Evolutionary conservation across 305 asterid species (phyloP).

Genomic region (Solanum hybrid): DNA sequence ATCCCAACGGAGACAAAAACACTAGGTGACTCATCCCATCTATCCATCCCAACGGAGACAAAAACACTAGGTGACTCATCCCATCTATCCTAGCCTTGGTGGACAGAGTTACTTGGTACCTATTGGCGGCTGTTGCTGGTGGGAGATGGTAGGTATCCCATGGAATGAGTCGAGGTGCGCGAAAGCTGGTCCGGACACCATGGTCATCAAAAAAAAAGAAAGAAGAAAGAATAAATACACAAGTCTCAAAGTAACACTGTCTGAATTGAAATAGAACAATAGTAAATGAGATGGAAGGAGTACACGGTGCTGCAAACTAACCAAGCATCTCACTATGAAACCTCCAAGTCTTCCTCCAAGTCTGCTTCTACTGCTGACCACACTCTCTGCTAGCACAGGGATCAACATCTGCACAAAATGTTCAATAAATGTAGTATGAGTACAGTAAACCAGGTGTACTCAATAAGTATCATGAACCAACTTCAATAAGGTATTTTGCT

Average conservation of each 20-base stretch:
- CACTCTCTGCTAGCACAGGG: not conserved
- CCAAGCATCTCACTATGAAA: not conserved
- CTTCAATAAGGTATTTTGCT: not conserved
- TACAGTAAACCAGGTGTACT: not conserved
- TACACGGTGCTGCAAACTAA: not conserved
- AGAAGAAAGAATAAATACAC: not conserved
- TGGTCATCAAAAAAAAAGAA: not conserved
- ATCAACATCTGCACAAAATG: not conserved
- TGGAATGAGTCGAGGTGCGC: not conserved
- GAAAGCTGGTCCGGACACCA: not conserved
- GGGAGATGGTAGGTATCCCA: not conserved
- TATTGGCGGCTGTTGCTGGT: not conserved
- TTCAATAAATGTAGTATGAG: not conserved
- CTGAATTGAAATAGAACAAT: not conserved
- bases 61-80: not conserved
- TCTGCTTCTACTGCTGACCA: not conserved
- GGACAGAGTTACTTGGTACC: not conserved
- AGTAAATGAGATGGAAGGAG: not conserved
- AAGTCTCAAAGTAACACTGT: not conserved
- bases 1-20: not conserved
- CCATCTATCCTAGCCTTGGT: not conserved
- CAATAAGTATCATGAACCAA: not conserved
- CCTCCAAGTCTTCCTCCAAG: not conserved
- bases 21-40: not conserved
- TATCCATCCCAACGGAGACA: not conserved